Percentiles rank a stretch among this genome's conserved stretches.
Conservation (phyloP, 139 green algal genomes). For the Pleodorina starrii region DNA sequence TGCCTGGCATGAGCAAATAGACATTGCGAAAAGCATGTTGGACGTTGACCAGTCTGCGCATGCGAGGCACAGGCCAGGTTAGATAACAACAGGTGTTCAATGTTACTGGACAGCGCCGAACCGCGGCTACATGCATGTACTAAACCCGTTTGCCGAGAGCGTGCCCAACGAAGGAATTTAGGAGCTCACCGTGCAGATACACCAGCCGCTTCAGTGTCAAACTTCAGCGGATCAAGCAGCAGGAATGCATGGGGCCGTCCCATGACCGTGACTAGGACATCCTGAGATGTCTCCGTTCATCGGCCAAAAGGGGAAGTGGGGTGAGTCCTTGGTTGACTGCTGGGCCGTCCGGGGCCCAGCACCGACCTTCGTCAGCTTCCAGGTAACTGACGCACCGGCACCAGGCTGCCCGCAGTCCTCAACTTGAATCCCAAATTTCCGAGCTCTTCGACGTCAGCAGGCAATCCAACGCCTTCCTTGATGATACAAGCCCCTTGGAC, state of each 20-base stretch:
- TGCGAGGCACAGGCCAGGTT: no score
- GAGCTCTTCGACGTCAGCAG: not conserved
- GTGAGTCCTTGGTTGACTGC: no score
- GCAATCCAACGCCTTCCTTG: not conserved
- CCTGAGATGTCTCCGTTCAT: not conserved
- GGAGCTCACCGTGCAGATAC: no score
- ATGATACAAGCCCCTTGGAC: constrained; percentile 22
- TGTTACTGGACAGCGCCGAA: no score
- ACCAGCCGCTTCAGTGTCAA: no score
- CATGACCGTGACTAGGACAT: constrained; percentile 11
- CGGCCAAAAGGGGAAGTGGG: no score
- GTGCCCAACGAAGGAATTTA: no score
- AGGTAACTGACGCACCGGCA: constrained; percentile 12
- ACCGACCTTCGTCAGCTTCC: no score
- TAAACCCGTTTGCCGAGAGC: no score
- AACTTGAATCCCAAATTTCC: constrained; percentile 20
- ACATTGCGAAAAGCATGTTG: not conserved
- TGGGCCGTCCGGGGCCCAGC: no score
- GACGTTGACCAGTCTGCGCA: not conserved
- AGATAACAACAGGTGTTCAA: no score
- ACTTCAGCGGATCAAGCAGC: constrained; percentile 4
- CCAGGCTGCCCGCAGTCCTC: not conserved
- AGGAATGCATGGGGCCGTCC: constrained; percentile 36
- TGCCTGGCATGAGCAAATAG: not conserved
- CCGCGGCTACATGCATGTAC: no score